These are phyloP conservation scores for Juglanconis oblonga DNA, from an alignment of 2,329 filamentous ascomycete genomes.

Conservation along the genomic window DNA sequence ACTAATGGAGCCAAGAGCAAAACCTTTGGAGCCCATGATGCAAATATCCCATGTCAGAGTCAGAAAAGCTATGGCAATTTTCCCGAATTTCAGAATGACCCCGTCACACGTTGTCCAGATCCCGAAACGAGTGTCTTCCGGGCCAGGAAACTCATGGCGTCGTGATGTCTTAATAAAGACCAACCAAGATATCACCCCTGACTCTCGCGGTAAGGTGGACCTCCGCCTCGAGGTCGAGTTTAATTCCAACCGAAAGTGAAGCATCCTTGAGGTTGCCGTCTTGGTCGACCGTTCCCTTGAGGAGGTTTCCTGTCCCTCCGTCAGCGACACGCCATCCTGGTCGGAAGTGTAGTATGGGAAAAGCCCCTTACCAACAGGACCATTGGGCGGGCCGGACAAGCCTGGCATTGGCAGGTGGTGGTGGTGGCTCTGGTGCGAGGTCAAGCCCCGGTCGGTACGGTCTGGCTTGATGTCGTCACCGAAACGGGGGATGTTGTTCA, in stretches of 20 bases:
- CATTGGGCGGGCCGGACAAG: conserved; percentile 11
- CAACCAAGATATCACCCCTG: conserved; percentile 59
- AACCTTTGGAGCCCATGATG: conserved; percentile 6
- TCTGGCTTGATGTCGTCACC: neutral
- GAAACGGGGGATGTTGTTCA: conserved; percentile 10
- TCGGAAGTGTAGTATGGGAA: neutral
- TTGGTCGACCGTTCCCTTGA: conserved; percentile 55
- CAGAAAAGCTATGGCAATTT: conserved; percentile 13
- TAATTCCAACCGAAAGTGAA: conserved; percentile 59
- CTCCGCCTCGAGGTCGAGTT: conserved; percentile 61
- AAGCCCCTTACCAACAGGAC: conserved; percentile 7
- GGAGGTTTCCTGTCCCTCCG: conserved; percentile 42
- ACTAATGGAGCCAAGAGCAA: conserved; percentile 10
- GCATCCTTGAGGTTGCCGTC: conserved; percentile 56
- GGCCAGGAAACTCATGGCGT: neutral
- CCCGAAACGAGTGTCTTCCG: neutral
- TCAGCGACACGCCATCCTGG: neutral
- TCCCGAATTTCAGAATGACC: conserved; percentile 1
- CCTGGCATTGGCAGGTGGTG: conserved; percentile 11
- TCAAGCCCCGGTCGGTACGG: neutral
- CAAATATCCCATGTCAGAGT: conserved; percentile 13
- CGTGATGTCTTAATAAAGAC: conserved; percentile 42
- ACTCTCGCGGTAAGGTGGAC: conserved; percentile 59
- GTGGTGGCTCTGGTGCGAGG: neutral
- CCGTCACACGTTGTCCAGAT: conserved; percentile 12